Conservation (phyloP, 2,329 filamentous ascomycete genomes). For the Periconia sp. region DNA sequence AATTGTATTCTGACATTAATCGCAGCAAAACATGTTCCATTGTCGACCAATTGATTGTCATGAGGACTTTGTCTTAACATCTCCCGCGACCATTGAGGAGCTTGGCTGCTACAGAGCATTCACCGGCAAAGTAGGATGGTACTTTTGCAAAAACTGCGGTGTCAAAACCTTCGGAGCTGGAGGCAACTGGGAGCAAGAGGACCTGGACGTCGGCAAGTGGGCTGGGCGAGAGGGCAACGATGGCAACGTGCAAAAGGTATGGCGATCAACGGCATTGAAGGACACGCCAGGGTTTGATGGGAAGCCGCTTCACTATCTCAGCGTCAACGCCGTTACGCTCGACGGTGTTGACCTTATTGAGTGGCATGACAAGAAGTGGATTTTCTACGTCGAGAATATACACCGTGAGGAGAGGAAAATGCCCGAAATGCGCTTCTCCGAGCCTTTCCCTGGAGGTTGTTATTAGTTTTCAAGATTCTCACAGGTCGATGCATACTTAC, state of each 20-base stretch:
- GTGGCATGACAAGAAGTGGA: conserved; percentile 43
- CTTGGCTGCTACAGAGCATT: conserved; percentile 52
- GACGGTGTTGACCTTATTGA: conserved; percentile 36
- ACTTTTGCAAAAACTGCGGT: conserved; percentile 57
- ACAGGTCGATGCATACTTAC: no score
- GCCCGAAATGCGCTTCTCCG: background rate
- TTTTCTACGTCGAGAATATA: conserved; percentile 35
- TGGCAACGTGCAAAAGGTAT: conserved; percentile 27
- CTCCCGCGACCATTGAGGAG: conserved; percentile 43
- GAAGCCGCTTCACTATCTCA: conserved; percentile 32
- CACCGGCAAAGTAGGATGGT: conserved; percentile 45
- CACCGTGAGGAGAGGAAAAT: conserved; percentile 2
- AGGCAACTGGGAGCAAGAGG: conserved; percentile 27
- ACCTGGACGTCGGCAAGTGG: conserved; percentile 30
- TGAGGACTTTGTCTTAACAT: conserved; percentile 56
- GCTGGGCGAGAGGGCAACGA: conserved; percentile 12
- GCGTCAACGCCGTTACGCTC: conserved; percentile 42
- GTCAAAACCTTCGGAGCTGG: conserved; percentile 52
- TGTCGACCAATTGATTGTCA: conserved; percentile 45
- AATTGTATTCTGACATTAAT: background rate
- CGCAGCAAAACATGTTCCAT: conserved; percentile 52
- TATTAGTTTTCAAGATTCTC: no score
- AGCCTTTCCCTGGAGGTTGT: conserved; percentile 12
- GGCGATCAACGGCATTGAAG: conserved; percentile 21
- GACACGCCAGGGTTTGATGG: conserved; percentile 18